Base-by-base conservation (phyloP, 805 yeast species). In the Candida ficus region DNA sequence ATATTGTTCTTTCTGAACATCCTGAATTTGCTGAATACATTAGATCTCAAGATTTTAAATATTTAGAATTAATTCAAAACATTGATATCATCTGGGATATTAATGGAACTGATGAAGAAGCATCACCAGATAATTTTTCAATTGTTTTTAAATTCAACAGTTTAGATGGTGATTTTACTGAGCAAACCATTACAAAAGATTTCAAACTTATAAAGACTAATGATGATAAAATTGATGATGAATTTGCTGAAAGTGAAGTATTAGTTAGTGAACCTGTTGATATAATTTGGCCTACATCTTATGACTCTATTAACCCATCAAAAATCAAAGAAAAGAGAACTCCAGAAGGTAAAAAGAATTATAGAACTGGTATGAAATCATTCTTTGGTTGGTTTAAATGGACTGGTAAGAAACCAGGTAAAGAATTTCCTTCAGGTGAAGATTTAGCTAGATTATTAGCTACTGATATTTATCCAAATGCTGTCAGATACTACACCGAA, bases 361-460 rank as follows among this genome's bases (percentile, higher is more conserved):
- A 83, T 54, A 64, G 90, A 43, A 55, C 68, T 16, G 90, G 90
- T 5, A 82, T 82, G 88, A 80, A 81, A 54, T 79, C 91, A 12
- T 83, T 91, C 54, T 90, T 91, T 61, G 82, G 88, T 6, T 90
- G 90, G 81, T 90, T 89, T 57, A 67, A 68, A 35, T 89, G 95
- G 90, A 83, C 93, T 1, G 95, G 95, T 0, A 58, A 63, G 27
- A 81, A 80, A 47, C 83, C 87, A 2, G 84, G 87, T 2, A 85
- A 78, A 61, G 93, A 80, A 57, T 86, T 79, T 56, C 73, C 89
- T 45, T 71, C 74, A 42, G 96, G 95, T 19, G 91, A 81, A 45
- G 88, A 81, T 10, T 68, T 90, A 40, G 86, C 95, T 0, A 67
- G 78, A 38, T 62, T 85, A 31, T 66, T 91, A 12, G 68, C 76